Evolutionary conservation across 2,329 filamentous ascomycete genomes (phyloP), one percentile per base, ranked within the genome.

Genomic region (Diaporthe citri): DNA sequence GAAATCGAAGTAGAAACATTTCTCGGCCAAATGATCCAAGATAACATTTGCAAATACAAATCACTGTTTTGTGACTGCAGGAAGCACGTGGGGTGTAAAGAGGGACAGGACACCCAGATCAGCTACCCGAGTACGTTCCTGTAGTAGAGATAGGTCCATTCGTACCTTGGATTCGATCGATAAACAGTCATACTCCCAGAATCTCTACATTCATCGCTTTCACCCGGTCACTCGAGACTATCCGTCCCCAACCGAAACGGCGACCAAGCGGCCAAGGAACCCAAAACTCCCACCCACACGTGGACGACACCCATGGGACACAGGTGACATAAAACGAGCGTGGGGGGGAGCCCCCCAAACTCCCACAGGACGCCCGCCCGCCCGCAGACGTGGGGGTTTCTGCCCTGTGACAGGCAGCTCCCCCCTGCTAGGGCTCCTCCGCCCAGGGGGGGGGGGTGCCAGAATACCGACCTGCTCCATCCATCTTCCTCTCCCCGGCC

Each of bases 261-360:
- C 48, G 31, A 22, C 48, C 5, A 55, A 55, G 15, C 15, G 34
- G 34, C 22, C 31, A 22, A 28, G 9, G 4, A 39, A 39, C 4
- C 22, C 13, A 39, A 39, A 28, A n/a, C n/a, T 22, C 48, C 4
- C 22, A 17, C 13, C 3, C 62, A 55, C 20, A 6, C 12, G 25
- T 20, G 22, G 8, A 28, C 6, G 13, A 9, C 6, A 36, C 31
- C 12, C 5, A 2, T 2, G 5, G 41, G 22, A 57, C 28, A 57
- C 20, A 48, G 28, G 34, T 55, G 48, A 69, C 64, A 55, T 41
- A 39, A 41, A 41, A 69, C 22, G 39, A 41, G 48, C 64, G 64
- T 69, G 64, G 64, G 64, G 64, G 64, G 7, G 4, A 13, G 10
- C 5, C 46, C 25, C 17, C 59, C 25, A 36, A 25, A 10, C 46